Evolutionary conservation across 306 rosid species (phyloP).

Genomic region (Fagus crenata): DNA sequence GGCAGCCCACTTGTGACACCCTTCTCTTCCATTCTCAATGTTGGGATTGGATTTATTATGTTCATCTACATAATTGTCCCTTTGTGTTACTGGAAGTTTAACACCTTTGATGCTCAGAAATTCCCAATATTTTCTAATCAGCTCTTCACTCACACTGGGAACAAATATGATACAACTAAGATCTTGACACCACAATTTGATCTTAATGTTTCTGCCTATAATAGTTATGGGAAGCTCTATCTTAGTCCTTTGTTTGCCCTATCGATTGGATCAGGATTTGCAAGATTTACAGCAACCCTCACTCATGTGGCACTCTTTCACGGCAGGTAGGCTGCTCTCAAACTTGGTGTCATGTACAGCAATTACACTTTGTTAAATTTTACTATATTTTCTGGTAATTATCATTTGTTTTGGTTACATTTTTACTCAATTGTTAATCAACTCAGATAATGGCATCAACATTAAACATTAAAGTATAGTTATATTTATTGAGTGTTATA

Average conservation of each 20-base stretch:
- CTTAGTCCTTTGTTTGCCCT: conserved; percentile 98
- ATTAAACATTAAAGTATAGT: conserved; percentile 1
- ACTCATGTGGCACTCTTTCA: conserved; percentile 89
- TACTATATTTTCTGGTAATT: background rate
- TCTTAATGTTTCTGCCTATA: conserved; percentile 68
- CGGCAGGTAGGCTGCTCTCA: conserved; percentile 62
- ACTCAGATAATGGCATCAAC: background rate
- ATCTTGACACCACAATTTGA: conserved; percentile 66
- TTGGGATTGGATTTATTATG: conserved; percentile 86
- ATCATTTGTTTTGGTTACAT: background rate
- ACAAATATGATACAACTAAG: conserved; percentile 81
- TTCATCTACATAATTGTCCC: conserved; percentile 89
- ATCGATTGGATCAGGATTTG: conserved; percentile 93
- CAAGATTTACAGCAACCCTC: conserved; percentile 90
- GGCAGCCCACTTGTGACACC: conserved; percentile 96
- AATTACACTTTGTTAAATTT: background rate
- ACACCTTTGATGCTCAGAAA: conserved; percentile 89
- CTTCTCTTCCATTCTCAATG: conserved; percentile 85
- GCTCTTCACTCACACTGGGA: conserved; percentile 64
- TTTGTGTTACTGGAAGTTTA: conserved; percentile 84
- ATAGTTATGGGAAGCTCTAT: conserved; percentile 82
- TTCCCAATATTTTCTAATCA: conserved; percentile 93
- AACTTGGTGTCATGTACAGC: conserved; percentile 4
- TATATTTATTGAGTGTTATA: background rate
- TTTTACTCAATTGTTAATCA: background rate